Evolutionary conservation across 1,284 basidiomycete species (phyloP), one percentile per base, ranked within the genome.

Genomic region (Boletus sp.): DNA sequence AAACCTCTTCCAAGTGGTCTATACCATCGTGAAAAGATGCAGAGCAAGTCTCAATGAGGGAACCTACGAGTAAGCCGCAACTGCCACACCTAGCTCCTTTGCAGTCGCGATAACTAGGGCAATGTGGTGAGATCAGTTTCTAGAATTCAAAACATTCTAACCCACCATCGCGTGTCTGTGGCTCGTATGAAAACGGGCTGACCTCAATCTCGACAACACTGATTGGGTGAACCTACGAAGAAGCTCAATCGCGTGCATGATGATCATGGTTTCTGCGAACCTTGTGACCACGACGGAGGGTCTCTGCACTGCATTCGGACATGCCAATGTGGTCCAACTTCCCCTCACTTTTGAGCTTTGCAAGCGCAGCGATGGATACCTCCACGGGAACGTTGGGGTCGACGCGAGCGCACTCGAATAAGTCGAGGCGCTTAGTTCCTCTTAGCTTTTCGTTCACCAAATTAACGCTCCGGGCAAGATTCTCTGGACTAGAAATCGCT

Each of bases 1-100:
- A 88, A 80, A 1, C 87, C 86, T 47, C 76, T 73, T 11, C 84
- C 84, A 16, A 87, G 77, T 0, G 85, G 86, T 3, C 78, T 80
- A 57, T n/a, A 46, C 20, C 11, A 36, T 57, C 27, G 41, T 44
- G 37, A 45, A 49, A 45, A 16, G 16, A 13, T n/a, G 35, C 4
- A 42, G 11, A 22, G 7, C 35, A 27, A 41, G 37, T n/a, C 1
- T 12, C 22, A 16, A 51, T 4, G n/a, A 36, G 43, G 22, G 31
- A 33, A 63, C 74, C 41, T 51, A 78, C 66, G 79, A 80, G 67
- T 88, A 89, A 31, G 80, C 82, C 12, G 80, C 72, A 53, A 88
- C 76, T 18, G 84, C 74, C 39, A 84, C 73, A 3, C 75, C 73
- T 18, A 82, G 74, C 58, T 84, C 78, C 33, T 76, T 73, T 3